Evolutionary conservation across 139 green algal species (phyloP).

Genomic region (Chara braunii): DNA sequence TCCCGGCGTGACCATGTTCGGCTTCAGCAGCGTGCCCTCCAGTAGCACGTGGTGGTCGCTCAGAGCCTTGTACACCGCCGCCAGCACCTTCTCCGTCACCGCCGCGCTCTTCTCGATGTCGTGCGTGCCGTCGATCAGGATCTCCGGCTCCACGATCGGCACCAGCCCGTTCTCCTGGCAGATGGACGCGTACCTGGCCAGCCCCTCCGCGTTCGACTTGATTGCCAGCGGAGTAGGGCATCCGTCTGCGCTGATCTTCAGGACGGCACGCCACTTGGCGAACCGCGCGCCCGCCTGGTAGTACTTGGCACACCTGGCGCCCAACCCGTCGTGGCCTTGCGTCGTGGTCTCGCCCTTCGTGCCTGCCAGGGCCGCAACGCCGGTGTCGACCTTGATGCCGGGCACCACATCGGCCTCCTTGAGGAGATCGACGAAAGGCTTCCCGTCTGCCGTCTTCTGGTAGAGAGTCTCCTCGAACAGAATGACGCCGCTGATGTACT

Average conservation of each 20-base stretch:
- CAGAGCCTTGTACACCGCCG: slow-evolving; percentile 95
- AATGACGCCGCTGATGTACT: slow-evolving; percentile 87
- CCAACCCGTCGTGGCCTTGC: slow-evolving; percentile 88
- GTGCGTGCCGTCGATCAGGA: slow-evolving; percentile 85
- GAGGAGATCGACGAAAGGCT: slow-evolving; percentile 75
- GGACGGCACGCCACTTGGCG: slow-evolving; percentile 85
- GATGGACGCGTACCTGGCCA: slow-evolving; percentile 83
- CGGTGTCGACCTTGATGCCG: slow-evolving; percentile 90
- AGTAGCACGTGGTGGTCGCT: slow-evolving; percentile 90
- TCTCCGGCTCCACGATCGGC: slow-evolving; percentile 97
- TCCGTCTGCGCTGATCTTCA: slow-evolving; percentile 58
- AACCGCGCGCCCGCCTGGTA: slow-evolving; percentile 95
- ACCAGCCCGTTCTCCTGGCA: slow-evolving; percentile 81
- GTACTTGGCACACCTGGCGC: slow-evolving; percentile 82
- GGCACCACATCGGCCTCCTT: slow-evolving; percentile 68
- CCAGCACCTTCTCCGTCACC: slow-evolving; percentile 75
- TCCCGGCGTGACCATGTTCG: slow-evolving; percentile 94
- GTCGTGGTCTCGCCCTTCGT: slow-evolving; percentile 84
- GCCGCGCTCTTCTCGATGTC: slow-evolving; percentile 68
- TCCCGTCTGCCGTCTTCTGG: slow-evolving; percentile 73
- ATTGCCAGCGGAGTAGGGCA: slow-evolving; percentile 57
- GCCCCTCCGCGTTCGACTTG: slow-evolving; percentile 66
- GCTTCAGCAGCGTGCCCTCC: slow-evolving; percentile 98
- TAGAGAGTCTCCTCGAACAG: slow-evolving; percentile 99
- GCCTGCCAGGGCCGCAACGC: slow-evolving; percentile 81